Conservation (phyloP, 352 stramenopile genomes). For the Phytophthora palmivora region DNA sequence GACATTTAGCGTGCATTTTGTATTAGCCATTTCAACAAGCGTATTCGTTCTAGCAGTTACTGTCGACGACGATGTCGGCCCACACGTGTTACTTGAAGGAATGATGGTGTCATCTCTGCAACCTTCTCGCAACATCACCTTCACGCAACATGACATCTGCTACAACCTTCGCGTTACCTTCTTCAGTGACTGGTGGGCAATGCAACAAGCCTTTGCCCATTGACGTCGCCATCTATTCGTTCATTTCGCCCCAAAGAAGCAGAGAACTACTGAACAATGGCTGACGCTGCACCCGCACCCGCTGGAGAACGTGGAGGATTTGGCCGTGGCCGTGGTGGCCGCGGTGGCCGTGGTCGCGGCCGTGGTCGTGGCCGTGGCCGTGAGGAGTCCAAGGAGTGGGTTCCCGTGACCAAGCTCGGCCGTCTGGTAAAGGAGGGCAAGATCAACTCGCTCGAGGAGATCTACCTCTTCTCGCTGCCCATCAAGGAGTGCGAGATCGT, state of each 20-base stretch:
- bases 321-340: constrained; percentile 89
- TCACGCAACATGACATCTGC: neutral
- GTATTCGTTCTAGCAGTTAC: neutral
- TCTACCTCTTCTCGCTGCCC: constrained; percentile 99
- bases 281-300: constrained; percentile 67
- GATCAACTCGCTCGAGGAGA: constrained; percentile 99
- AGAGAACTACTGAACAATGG: constrained; percentile 62
- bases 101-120: constrained; percentile 3
- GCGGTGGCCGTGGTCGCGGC: constrained; percentile 83
- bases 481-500: constrained; percentile 99
- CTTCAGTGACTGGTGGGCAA: constrained; percentile 48
- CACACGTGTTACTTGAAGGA: constrained; percentile 13
- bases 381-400: constrained; percentile 97
- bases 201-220: too few species aligned
- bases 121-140: neutral
- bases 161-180: constrained; percentile 45
- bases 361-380: constrained; percentile 87
- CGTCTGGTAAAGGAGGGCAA: constrained; percentile 99
- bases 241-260: constrained; percentile 86
- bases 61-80: neutral
- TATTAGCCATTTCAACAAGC: neutral
- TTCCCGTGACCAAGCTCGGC: constrained; percentile 99
- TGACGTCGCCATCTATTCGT: constrained; percentile 59
- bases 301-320: constrained; percentile 94
- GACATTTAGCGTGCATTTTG: too few species aligned